These are phyloP conservation scores for Blastobotrys petasosporus DNA, from an alignment of 1,139 yeast species.

Conservation along the genomic window DNA sequence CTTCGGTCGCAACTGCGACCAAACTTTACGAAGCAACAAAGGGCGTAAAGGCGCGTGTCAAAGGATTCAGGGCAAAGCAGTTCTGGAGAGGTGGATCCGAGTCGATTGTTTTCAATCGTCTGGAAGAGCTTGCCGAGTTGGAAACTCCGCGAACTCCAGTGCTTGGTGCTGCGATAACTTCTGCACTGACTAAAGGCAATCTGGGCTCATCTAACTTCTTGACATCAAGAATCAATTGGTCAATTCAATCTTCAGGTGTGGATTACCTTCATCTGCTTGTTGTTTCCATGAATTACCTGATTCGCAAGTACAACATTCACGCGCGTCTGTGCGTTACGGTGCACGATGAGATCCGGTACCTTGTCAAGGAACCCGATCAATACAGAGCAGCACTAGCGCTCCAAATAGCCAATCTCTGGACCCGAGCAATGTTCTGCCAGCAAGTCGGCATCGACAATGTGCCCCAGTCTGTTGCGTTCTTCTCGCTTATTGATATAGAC, in stretches of 20 bases:
- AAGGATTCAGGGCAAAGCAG: conserved; percentile 35
- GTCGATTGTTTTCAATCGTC: conserved; percentile 79
- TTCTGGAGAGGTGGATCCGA: conserved; percentile 93
- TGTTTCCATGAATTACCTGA: conserved; percentile 81
- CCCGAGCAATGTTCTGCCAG: conserved; percentile 91
- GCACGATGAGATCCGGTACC: conserved; percentile 88
- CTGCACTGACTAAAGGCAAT: conserved; percentile 64
- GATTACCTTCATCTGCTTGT: conserved; percentile 85
- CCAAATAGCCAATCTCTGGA: conserved; percentile 91
- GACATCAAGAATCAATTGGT: conserved; percentile 95
- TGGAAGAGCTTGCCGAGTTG: conserved; percentile 82
- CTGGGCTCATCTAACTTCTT: conserved; percentile 57
- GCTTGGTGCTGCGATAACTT: conserved; percentile 87
- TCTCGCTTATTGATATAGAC: conserved; percentile 90
- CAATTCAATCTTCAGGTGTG: conserved; percentile 96
- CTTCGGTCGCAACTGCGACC: conserved; percentile 64
- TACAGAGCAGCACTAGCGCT: conserved; percentile 74
- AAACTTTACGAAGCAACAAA: conserved; percentile 75
- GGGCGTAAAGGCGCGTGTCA: conserved; percentile 47
- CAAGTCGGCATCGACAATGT: conserved; percentile 83
- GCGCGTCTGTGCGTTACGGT: conserved; percentile 84
- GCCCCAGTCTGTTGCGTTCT: conserved; percentile 94
- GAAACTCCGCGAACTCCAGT: conserved; percentile 87
- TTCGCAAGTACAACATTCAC: conserved; percentile 56
- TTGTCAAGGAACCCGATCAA: conserved; percentile 66